Percentiles rank a stretch among this genome's conserved stretches.
These are phyloP conservation scores for Cryphonectria nitschkei DNA, from an alignment of 2,329 filamentous ascomycete genomes.

Conservation along the genomic window DNA sequence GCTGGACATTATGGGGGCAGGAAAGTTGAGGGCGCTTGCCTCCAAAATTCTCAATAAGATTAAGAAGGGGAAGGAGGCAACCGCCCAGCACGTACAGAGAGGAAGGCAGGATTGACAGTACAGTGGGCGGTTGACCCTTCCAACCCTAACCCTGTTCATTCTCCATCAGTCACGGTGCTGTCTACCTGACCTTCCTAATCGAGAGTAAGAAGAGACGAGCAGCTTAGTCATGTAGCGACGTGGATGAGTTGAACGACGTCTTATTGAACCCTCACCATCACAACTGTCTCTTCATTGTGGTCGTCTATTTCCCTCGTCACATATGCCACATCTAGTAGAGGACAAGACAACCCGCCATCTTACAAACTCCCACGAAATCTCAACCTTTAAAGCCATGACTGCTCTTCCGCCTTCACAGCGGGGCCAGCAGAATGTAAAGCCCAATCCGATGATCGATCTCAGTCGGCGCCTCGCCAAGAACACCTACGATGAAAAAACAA, in stretches of 20 bases:
- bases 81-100: neutral
- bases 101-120: too few relatives aligned
- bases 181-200: slow-evolving; percentile 14
- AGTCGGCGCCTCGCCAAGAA: slow-evolving; percentile 22
- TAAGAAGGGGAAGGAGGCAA: neutral
- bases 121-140: neutral
- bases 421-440: slow-evolving; percentile 24
- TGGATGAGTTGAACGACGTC: slow-evolving; percentile 46
- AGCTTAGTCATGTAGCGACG: slow-evolving; percentile 46
- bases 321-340: slow-evolving; percentile 43
- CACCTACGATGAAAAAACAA: slow-evolving; percentile 21
- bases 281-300: slow-evolving; percentile 48
- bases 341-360: neutral
- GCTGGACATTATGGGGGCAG: slow-evolving; percentile 29
- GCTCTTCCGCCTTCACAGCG: slow-evolving; percentile 23
- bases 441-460: slow-evolving; percentile 26
- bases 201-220: neutral
- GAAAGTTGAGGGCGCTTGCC: neutral
- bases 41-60: neutral
- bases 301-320: slow-evolving; percentile 58
- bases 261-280: slow-evolving; percentile 48
- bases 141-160: too few relatives aligned
- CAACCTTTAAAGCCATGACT: slow-evolving; percentile 47
- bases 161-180: too few relatives aligned
- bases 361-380: slow-evolving; percentile 34